These are phyloP conservation scores for Dryas alaskensis DNA, from an alignment of 306 rosid species.

Conservation along the genomic window DNA sequence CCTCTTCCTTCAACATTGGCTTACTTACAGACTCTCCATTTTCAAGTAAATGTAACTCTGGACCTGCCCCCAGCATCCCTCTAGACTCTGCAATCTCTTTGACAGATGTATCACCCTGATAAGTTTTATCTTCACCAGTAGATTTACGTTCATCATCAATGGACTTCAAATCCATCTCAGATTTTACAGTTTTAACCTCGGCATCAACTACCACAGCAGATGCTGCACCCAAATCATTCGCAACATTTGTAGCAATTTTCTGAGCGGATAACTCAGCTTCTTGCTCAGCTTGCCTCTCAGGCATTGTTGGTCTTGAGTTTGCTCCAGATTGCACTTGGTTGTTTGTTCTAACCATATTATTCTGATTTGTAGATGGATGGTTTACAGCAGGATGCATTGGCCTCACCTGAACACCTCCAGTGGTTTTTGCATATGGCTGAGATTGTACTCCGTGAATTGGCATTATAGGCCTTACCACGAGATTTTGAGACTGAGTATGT, in stretches of 20 bases:
- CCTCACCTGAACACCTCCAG: slow-evolving; percentile 46
- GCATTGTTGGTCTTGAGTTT: slow-evolving; percentile 27
- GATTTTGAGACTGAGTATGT: slow-evolving; percentile 52
- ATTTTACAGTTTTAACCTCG: slow-evolving; percentile 39
- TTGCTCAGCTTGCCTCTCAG: slow-evolving; percentile 41
- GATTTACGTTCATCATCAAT: slow-evolving; percentile 35
- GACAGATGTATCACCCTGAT: slow-evolving; percentile 19
- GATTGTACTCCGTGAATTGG: slow-evolving; percentile 51
- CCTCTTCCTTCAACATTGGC: slow-evolving; percentile 43
- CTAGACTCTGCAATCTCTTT: slow-evolving; percentile 33
- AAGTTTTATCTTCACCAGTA: slow-evolving; percentile 33
- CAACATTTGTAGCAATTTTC: slow-evolving; percentile 30
- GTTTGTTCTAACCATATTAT: slow-evolving; percentile 39
- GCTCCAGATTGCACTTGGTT: slow-evolving; percentile 43
- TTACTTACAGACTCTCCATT: slow-evolving; percentile 48
- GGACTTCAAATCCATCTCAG: slow-evolving; percentile 40
- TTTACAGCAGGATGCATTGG: slow-evolving; percentile 47
- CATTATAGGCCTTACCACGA: slow-evolving; percentile 51
- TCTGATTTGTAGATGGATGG: slow-evolving; percentile 46
- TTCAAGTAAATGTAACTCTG: slow-evolving; percentile 29
- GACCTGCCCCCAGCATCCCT: slow-evolving; percentile 29
- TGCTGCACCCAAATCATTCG: slow-evolving; percentile 31
- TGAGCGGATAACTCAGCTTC: slow-evolving; percentile 39
- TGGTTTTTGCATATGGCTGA: slow-evolving; percentile 54
- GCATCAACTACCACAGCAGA: slow-evolving; percentile 31